phyloP scores from a whole-genome alignment of 768 basidiomycete species.

The Sporobolomyces phaffii region DNA sequence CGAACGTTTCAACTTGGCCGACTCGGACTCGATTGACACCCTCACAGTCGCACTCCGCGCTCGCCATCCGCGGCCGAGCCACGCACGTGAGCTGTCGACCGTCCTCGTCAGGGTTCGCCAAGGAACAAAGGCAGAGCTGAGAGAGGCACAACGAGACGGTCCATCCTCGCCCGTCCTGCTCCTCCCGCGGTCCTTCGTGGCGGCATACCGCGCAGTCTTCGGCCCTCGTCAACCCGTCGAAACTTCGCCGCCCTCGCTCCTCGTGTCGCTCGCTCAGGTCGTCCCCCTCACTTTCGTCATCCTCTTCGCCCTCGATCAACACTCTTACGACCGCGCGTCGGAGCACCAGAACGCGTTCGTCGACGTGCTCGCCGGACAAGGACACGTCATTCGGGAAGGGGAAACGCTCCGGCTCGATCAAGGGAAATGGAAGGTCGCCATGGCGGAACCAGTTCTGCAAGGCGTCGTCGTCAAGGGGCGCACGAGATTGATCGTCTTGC shows the following conservation, averaged over 20 bases:
- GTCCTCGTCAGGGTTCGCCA: background rate
- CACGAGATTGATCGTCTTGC: conserved; percentile 32
- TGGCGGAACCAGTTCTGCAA: conserved; percentile 68
- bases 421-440: conserved; percentile 49
- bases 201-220: conserved; percentile 9
- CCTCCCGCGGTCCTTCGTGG: background rate
- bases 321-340: conserved; percentile 5
- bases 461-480: conserved; percentile 50
- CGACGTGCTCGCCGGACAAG: background rate
- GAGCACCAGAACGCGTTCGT: background rate
- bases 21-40: background rate
- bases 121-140: conserved; percentile 8
- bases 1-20: background rate
- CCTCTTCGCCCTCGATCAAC: conserved; percentile 3
- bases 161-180: too few relatives aligned
- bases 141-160: background rate
- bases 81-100: background rate
- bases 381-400: conserved; percentile 17
- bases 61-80: background rate
- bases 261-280: background rate
- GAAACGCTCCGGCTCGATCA: background rate
- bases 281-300: conserved; percentile 22
- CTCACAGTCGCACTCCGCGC: background rate
- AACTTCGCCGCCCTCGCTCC: conserved; percentile 5
- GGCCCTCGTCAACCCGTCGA: background rate